Evolutionary conservation across 2,329 filamentous ascomycete species (phyloP).

Genomic region (Tympanopsis confertula): DNA sequence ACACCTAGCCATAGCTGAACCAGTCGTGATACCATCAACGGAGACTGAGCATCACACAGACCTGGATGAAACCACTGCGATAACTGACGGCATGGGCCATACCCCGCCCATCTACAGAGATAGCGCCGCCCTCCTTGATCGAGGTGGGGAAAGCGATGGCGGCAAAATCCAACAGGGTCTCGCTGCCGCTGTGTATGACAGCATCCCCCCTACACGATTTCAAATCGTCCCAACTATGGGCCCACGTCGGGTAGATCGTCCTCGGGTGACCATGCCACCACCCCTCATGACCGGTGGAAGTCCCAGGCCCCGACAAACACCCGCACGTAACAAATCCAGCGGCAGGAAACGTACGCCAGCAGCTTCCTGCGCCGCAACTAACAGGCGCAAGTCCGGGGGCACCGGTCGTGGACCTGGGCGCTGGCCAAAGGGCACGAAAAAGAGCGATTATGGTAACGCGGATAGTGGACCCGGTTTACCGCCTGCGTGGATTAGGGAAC

Average conservation of each 20-base stretch:
- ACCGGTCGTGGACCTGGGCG: constrained; percentile 53
- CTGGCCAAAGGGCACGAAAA: constrained; percentile 59
- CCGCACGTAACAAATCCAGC: neutral
- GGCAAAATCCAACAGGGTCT: constrained; percentile 21
- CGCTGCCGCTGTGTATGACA: constrained; percentile 32
- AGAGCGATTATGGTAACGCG: constrained; percentile 56
- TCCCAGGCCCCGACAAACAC: constrained; percentile 11
- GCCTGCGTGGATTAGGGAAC: constrained; percentile 36
- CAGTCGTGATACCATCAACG: too few relatives aligned
- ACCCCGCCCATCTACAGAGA: too few relatives aligned
- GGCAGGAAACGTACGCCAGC: constrained; percentile 8
- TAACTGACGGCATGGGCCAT: too few relatives aligned
- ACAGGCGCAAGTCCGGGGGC: constrained; percentile 42
- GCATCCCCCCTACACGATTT: constrained; percentile 61
- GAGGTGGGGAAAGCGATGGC: constrained; percentile 10
- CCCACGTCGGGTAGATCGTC: constrained; percentile 33
- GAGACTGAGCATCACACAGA: too few relatives aligned
- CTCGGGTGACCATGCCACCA: constrained; percentile 27
- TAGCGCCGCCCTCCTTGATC: too few relatives aligned
- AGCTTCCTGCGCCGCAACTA: too few relatives aligned
- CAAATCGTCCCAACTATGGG: constrained; percentile 64
- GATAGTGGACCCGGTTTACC: constrained; percentile 53
- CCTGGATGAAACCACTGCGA: too few relatives aligned
- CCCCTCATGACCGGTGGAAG: constrained; percentile 21
- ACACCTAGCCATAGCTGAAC: too few relatives aligned